phyloP scores from a whole-genome alignment of 192 early-diverging fungal species.

The Podila minutissima region DNA sequence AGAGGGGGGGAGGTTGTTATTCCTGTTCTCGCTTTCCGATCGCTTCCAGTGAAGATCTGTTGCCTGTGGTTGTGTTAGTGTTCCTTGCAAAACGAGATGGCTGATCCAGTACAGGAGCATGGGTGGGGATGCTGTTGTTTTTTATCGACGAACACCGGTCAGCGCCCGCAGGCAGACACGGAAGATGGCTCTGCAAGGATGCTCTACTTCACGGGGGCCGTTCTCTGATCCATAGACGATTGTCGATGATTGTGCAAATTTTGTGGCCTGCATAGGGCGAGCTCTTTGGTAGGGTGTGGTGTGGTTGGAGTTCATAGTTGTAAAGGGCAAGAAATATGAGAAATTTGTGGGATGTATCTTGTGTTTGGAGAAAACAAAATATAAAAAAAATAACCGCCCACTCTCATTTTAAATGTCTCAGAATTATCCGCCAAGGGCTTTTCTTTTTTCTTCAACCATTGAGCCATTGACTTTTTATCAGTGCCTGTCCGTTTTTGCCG shows the following conservation, averaged over 20 bases:
- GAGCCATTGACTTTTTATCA: too few species aligned
- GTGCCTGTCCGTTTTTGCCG: too few species aligned
- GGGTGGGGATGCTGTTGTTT: background rate
- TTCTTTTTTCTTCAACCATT: too few species aligned
- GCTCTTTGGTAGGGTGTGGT: conserved; percentile 20
- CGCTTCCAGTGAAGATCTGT: too few species aligned
- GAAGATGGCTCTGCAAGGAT: conserved; percentile 29
- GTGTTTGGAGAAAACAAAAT: background rate
- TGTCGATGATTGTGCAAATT: conserved; percentile 7
- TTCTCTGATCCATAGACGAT: conserved; percentile 28
- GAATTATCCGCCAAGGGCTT: too few species aligned
- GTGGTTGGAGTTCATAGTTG: conserved; percentile 10
- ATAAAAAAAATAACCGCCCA: too few species aligned
- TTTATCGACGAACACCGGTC: conserved; percentile 39
- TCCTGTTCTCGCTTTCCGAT: too few species aligned
- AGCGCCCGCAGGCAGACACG: conserved; percentile 21
- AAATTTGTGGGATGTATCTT: background rate
- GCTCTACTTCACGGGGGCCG: conserved; percentile 34
- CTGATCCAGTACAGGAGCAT: too few species aligned
- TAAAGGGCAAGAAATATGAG: background rate
- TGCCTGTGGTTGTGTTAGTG: too few species aligned
- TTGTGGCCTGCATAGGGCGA: conserved; percentile 19
- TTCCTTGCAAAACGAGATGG: background rate
- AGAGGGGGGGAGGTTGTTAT: too few species aligned
- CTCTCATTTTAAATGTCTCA: too few species aligned